phyloP scores from a whole-genome alignment of 2,329 filamentous ascomycete genomes.

The Epichloe sp. region DNA sequence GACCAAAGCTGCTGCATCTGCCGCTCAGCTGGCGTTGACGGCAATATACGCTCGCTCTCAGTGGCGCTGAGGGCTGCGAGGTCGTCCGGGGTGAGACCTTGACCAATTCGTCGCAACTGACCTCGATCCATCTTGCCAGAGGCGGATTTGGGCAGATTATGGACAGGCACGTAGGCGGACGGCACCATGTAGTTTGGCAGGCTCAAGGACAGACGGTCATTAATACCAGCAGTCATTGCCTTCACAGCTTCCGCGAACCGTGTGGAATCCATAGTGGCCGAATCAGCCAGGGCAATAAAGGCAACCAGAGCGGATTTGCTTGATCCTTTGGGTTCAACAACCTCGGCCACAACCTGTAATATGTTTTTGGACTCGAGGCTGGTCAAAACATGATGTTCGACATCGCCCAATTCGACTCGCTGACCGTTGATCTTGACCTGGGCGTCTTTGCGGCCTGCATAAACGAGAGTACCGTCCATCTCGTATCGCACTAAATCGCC shows the following conservation, averaged over 20 bases:
- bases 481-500: conserved; percentile 32
- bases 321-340: no score
- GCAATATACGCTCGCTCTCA: no score
- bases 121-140: background rate
- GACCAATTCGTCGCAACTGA: no score
- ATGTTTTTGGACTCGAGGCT: no score
- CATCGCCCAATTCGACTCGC: conserved; percentile 29
- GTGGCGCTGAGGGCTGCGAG: no score
- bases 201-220: no score
- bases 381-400: conserved; percentile 7
- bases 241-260: no score
- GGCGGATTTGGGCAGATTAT: background rate
- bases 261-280: no score
- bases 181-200: conserved; percentile 1
- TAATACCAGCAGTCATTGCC: no score
- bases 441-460: conserved; percentile 36
- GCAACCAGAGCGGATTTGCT: background rate
- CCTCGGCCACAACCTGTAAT: no score
- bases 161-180: background rate
- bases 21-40: background rate
- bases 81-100: no score
- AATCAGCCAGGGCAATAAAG: no score
- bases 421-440: conserved; percentile 44
- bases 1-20: conserved; percentile 7
- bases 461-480: conserved; percentile 20